Evolutionary conservation across 306 rosid genomes (phyloP), one percentile per base, ranked within the genome.

Genomic region (Neltuma alba): DNA sequence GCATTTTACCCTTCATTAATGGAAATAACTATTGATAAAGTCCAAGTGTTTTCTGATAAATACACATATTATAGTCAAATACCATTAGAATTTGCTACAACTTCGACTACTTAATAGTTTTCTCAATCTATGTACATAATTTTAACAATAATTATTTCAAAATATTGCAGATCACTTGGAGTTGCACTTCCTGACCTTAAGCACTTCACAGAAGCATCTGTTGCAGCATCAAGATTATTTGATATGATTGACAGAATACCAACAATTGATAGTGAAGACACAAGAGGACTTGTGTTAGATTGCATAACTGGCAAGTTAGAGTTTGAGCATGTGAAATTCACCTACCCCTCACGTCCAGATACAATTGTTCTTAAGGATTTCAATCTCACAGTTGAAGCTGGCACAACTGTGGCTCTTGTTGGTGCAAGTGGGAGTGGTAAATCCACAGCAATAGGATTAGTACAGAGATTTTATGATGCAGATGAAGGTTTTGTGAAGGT

Each of bases 371-470:
- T 95, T 7, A 78, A 78, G 63, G 89, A 92, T 83, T 95, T 95
- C 85, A 89, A 77, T 75, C 98, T 95, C 28, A 72, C 83, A 68
- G 86, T 93, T 13, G 97, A 89, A 54, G 89, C 99, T 21, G 99
- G 99, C 12, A 88, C 85, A 63, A 93, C 96, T 0, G 88, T 95
- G 52, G 99, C 98, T 5, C 91, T 95, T 47, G 98, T 95, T 34
- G 99, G 99, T 33, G 92, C 98, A 6, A 95, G 99, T 64, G 99
- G 99, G 6, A 92, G 97, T 66, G 99, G 99, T 0, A 95, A 95
- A 66, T 95, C 99, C 44, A 95, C 99, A 0, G 98, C 90, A 67
- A 88, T 95, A 67, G 95, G 97, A 15, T 85, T 95, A 18, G 64
- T 91, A 62, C 99, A 92, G 42, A 80, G 99, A 4, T 95, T 95